Conservation (phyloP, 441 rosid genomes). For the Pelargonium myrrhifolium region DNA sequence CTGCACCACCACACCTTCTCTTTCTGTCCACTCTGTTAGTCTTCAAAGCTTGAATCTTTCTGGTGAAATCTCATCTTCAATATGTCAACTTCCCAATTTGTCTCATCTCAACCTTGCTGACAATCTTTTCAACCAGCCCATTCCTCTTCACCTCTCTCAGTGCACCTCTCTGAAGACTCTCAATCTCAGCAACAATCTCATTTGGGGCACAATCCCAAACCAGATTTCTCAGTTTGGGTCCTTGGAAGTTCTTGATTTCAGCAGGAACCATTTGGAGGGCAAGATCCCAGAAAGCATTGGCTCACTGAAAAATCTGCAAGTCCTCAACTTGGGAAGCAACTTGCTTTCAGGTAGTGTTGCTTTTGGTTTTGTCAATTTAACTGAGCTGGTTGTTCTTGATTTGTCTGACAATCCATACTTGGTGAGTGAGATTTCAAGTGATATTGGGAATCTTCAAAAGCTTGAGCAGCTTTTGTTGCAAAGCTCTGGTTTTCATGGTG, state of each 20-base stretch:
- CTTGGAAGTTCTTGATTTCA: conserved; percentile 59
- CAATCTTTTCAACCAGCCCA: conserved; percentile 72
- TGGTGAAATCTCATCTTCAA: conserved; percentile 66
- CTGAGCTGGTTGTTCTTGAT: conserved; percentile 55
- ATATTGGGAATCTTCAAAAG: conserved; percentile 46
- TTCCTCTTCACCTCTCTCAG: conserved; percentile 65
- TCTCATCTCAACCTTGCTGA: conserved; percentile 63
- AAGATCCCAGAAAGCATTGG: conserved; percentile 52
- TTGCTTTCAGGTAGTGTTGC: conserved; percentile 50
- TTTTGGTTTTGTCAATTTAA: conserved; percentile 41
- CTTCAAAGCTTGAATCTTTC: conserved; percentile 82
- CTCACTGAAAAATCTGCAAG: conserved; percentile 37
- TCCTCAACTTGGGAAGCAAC: conserved; percentile 59
- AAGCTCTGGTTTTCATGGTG: conserved; percentile 54
- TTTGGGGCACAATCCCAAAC: conserved; percentile 89
- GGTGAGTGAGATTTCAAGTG: conserved; percentile 43
- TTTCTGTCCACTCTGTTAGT: conserved; percentile 51
- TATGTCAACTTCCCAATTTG: conserved; percentile 54
- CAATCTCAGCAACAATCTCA: conserved; percentile 76
- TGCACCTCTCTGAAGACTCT: conserved; percentile 65
- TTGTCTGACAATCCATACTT: conserved; percentile 49
- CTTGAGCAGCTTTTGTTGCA: conserved; percentile 52
- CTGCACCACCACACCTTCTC: conserved; percentile 40
- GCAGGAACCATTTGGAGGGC: conserved; percentile 62
- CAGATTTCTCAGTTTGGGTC: conserved; percentile 66